phyloP scores from a whole-genome alignment of 2,329 filamentous ascomycete species.

The Fusarium secorum region DNA sequence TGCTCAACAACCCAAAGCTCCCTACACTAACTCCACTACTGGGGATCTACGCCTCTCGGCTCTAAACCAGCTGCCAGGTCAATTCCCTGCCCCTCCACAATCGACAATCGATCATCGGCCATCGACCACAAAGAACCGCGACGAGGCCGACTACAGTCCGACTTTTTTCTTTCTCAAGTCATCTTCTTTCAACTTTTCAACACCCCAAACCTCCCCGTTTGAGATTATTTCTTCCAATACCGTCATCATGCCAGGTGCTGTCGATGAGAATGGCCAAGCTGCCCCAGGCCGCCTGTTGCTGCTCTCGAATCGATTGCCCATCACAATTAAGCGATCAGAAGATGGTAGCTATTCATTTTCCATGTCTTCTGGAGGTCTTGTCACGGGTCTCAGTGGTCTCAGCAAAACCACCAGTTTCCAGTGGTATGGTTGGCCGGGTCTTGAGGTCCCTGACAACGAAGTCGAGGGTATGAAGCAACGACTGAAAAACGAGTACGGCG shows the following conservation, averaged over 20 bases:
- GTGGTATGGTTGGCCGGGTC: conserved; percentile 98
- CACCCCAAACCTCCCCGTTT: neutral
- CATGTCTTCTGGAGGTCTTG: conserved; percentile 96
- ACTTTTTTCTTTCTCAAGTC: conserved; percentile 1
- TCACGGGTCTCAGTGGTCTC: conserved; percentile 90
- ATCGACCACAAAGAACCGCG: conserved; percentile 30
- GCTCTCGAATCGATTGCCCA: conserved; percentile 92
- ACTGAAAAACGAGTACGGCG: conserved; percentile 86
- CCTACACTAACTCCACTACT: conserved; percentile 40
- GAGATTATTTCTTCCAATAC: neutral
- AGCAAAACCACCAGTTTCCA: conserved; percentile 94
- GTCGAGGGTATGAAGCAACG: conserved; percentile 75
- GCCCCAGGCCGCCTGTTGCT: conserved; percentile 71
- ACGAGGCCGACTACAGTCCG: conserved; percentile 20
- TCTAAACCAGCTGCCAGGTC: conserved; percentile 35
- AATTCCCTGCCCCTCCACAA: conserved; percentile 41
- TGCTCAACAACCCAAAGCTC: conserved; percentile 36
- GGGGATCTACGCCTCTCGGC: conserved; percentile 38
- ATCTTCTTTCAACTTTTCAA: neutral
- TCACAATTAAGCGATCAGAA: conserved; percentile 93
- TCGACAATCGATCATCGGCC: conserved; percentile 29
- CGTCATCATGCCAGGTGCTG: conserved; percentile 48
- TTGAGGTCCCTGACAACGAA: conserved; percentile 89
- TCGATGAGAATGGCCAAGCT: conserved; percentile 46
- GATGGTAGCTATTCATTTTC: conserved; percentile 92